These are phyloP conservation scores for Euptelea pleiosperma DNA, from an alignment of 164 flowering plant genomes.

Conservation along the genomic window DNA sequence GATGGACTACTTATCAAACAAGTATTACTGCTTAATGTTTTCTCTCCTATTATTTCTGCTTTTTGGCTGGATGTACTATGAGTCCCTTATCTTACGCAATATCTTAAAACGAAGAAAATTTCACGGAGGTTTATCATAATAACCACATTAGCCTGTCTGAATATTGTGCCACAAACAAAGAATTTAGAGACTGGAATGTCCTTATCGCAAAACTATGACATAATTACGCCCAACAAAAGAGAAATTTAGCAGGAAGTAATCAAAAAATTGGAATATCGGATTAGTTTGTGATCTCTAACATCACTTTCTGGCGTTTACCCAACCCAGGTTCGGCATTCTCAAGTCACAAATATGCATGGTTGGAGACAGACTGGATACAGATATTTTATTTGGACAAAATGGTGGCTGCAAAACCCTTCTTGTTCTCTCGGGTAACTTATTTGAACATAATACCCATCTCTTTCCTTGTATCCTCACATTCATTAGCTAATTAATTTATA, in stretches of 20 bases:
- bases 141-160: too few species aligned
- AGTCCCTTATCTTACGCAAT: too few species aligned
- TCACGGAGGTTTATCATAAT: too few species aligned
- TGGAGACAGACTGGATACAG: conserved; percentile 96
- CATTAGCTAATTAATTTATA: background rate
- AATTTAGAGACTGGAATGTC: too few species aligned
- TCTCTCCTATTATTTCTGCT: too few species aligned
- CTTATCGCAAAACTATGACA: background rate
- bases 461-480: background rate
- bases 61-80: too few species aligned
- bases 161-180: too few species aligned
- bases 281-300: background rate
- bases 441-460: background rate
- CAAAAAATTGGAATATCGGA: too few species aligned
- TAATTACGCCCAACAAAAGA: too few species aligned
- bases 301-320: conserved; percentile 9
- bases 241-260: too few species aligned
- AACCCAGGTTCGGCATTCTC: conserved; percentile 70
- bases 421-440: conserved; percentile 79
- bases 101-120: too few species aligned
- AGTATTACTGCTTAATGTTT: conserved; percentile 62
- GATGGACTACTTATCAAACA: conserved; percentile 89
- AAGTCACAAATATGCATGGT: conserved; percentile 99
- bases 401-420: conserved; percentile 99
- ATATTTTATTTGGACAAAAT: conserved; percentile 94